Conservation (phyloP, 768 basidiomycete genomes). For the Suillus weaverae region DNA sequence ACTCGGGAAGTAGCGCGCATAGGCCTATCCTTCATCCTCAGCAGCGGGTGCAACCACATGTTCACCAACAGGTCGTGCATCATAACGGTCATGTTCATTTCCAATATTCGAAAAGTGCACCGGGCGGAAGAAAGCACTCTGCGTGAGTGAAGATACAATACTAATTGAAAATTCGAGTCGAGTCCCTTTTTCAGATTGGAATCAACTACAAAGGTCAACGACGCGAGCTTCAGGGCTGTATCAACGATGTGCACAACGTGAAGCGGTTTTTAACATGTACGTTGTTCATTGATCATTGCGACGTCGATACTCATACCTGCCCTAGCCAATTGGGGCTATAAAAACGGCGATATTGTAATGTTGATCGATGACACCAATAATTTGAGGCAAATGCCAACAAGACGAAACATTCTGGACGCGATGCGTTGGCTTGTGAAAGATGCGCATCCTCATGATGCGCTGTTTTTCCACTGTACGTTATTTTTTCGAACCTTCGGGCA, state of each 20-base stretch:
- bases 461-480: constrained; percentile 72
- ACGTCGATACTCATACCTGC: neutral
- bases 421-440: constrained; percentile 69
- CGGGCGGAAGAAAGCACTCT: constrained; percentile 53
- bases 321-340: constrained; percentile 46
- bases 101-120: constrained; percentile 52
- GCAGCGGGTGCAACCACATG: constrained; percentile 9
- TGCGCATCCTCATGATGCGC: constrained; percentile 67
- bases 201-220: constrained; percentile 73
- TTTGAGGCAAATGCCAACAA: constrained; percentile 48
- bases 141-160: constrained; percentile 26
- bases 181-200: constrained; percentile 53
- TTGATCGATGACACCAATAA: constrained; percentile 48
- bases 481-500: neutral
- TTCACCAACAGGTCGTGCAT: constrained; percentile 8
- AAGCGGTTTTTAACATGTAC: constrained; percentile 64
- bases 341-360: constrained; percentile 55
- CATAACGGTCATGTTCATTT: constrained; percentile 26
- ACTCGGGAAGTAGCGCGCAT: constrained; percentile 20
- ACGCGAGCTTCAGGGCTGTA: constrained; percentile 69
- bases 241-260: constrained; percentile 78
- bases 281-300: constrained; percentile 12
- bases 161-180: neutral
- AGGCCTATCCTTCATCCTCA: neutral
- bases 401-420: constrained; percentile 54